Base-by-base conservation (phyloP, 345 rosid genomes). In the Bretschneidera sinensis region DNA sequence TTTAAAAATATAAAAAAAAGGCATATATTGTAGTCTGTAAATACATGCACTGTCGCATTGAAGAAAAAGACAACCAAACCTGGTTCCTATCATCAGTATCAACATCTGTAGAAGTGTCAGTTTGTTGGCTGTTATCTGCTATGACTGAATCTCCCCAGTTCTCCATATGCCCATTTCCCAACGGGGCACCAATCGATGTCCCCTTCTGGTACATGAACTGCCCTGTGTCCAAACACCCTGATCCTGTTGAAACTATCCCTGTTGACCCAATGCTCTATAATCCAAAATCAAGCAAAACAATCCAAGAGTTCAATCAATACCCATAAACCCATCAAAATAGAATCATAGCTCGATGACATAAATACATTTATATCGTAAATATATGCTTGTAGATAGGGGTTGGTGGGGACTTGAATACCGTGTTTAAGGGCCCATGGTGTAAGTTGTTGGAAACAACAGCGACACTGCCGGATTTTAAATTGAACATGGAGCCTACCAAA, bases 21-120 rank as follows among this genome's bases (percentile, higher is more conserved):
- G n/a, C n/a, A n/a, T n/a, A n/a, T n/a, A n/a, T n/a, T n/a, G n/a
- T n/a, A n/a, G n/a, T n/a, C 61, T 21, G 28, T 47, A 56, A 5
- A 54, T 24, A 34, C 21, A 35, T 45, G 25, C 24, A 57, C 50
- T 74, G 52, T 58, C 69, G 63, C 60, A 68, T 62, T 73, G 60
- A 56, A 66, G 0, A 23, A 28, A 7, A 21, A 33, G 48, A 31
- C 24, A n/a, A 57, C 60, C 49, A 67, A 75, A 88, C 98, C 88
- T 88, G 92, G 79, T 76, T 65, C 74, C 70, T 91, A 62, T 91
- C 90, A 75, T 91, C 98, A 61, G 81, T 82, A 73, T 88, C 96
- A 59, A 85, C 74, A 79, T 88, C 98, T 71, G 96, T 88, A 34
- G 96, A 88, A 74, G 96, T 86, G 81, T 88, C 98, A 74, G 98